Evolutionary conservation across 1,284 basidiomycete genomes (phyloP).

Genomic region (Heterobasidion annosum): DNA sequence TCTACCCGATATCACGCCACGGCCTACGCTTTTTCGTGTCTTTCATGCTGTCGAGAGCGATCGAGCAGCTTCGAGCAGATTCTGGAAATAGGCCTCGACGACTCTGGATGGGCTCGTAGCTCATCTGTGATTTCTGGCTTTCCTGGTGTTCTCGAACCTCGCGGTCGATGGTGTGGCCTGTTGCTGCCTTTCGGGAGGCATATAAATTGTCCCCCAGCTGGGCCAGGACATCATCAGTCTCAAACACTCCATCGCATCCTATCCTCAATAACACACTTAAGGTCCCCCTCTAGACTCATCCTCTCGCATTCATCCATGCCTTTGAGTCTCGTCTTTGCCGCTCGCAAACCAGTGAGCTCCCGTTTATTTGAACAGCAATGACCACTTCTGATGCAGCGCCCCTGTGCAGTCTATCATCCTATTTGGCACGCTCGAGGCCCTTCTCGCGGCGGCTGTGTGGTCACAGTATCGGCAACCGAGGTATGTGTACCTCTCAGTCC

Average conservation of each 20-base stretch:
- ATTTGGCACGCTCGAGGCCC: constrained; percentile 16
- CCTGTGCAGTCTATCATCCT: constrained; percentile 15
- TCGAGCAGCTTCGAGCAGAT: background rate
- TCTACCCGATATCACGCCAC: background rate
- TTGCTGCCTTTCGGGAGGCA: no score
- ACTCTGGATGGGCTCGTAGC: background rate
- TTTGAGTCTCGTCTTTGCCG: constrained; percentile 12
- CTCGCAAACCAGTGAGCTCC: constrained; percentile 16
- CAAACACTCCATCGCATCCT: background rate
- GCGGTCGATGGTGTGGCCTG: no score
- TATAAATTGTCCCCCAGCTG: no score
- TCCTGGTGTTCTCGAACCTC: no score
- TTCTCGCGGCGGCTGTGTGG: constrained; percentile 15
- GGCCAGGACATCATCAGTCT: background rate
- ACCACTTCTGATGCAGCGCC: background rate
- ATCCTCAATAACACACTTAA: background rate
- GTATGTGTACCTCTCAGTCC: constrained; percentile 6
- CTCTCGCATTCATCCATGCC: constrained; percentile 8
- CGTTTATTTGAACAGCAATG: background rate
- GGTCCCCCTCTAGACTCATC: constrained; percentile 2
- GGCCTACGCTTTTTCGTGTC: background rate
- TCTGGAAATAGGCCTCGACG: background rate
- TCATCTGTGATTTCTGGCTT: no score
- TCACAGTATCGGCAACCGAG: constrained; percentile 16
- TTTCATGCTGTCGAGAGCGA: background rate